Evolutionary conservation across 768 basidiomycete genomes (phyloP).

Genomic region (Tulasnella sp.): DNA sequence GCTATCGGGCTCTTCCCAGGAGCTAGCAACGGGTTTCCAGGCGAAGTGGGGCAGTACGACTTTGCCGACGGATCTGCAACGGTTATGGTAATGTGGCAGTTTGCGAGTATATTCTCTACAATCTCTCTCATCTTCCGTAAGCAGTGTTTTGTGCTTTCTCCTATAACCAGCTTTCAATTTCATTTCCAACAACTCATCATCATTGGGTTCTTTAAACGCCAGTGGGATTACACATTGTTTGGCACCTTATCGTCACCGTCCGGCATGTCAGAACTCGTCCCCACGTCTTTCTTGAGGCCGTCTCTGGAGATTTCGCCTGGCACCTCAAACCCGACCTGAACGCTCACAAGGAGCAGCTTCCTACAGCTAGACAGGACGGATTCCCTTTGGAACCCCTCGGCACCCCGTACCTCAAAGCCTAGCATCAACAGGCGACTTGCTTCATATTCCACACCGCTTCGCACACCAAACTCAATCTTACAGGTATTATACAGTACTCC

Average conservation of each 20-base stretch:
- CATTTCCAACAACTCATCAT: neutral
- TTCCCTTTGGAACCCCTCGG: too few species aligned
- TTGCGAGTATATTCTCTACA: neutral
- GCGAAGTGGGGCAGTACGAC: neutral
- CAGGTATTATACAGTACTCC: too few species aligned
- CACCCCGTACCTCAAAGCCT: too few species aligned
- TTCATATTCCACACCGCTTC: too few species aligned
- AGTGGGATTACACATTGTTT: slow-evolving; percentile 5
- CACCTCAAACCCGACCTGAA: neutral
- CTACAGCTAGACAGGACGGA: neutral
- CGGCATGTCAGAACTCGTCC: slow-evolving; percentile 3
- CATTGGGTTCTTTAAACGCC: neutral
- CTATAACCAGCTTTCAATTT: neutral
- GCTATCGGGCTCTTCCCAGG: neutral
- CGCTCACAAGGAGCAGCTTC: neutral
- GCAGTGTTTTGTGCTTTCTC: neutral
- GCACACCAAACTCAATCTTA: too few species aligned
- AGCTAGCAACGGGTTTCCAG: neutral
- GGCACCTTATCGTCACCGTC: slow-evolving; percentile 8
- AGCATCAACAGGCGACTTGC: too few species aligned
- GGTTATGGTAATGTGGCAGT: neutral
- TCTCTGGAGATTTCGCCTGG: neutral
- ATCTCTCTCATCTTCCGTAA: neutral
- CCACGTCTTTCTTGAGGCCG: slow-evolving; percentile 3
- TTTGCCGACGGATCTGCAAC: neutral